Base-by-base conservation (phyloP, 495 filamentous ascomycete genomes). In the Symbiotaphrina buchneri region DNA sequence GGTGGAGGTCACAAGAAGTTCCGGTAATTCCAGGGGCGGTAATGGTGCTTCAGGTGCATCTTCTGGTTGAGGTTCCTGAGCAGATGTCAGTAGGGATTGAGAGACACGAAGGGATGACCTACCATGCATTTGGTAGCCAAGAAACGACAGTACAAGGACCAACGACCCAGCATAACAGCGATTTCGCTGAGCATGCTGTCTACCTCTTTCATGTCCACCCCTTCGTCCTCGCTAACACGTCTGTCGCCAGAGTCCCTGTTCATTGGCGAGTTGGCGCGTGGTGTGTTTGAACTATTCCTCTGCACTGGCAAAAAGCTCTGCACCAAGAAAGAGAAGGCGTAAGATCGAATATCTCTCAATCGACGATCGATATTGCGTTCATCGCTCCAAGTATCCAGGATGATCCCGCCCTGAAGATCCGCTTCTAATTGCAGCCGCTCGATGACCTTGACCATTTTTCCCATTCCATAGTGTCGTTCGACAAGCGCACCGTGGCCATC, bases 321-420 rank as follows among this genome's bases (percentile, higher is more conserved):
- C 0, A 95, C 83, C 28, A 97, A 53, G 44, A 95, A 97, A 0
- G 82, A 87, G 46, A 91, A 97, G 5, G 87, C 85, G 49, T 97
- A 97, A 15, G 80, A 87, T 53, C 80, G 92, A 45, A 91, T 74
- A 45, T 97, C 87, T 6, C 77, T 94, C 40, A 97, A 56, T 42
- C 74, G 78, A 40, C 84, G 62, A 44, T 81, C 76, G 17, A 97
- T 65, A 23, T 58, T 64, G 28, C 79, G 64, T 45, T 95, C 87
- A 39, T 97, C 87, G 30, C 70, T 66, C 80, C 84, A 97, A 14
- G 84, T 87, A 49, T 97, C 87, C 18, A 97, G 52, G 22, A 97
- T 68, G 39, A 95, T 91, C 34, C 87, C 90, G n/a, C 87, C 87
- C 54, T 95, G 90, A 18, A 92, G 73, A 52, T 97, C 87, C 6